phyloP scores from a whole-genome alignment of 2,329 filamentous ascomycete genomes.

The Microdochium nivale region DNA sequence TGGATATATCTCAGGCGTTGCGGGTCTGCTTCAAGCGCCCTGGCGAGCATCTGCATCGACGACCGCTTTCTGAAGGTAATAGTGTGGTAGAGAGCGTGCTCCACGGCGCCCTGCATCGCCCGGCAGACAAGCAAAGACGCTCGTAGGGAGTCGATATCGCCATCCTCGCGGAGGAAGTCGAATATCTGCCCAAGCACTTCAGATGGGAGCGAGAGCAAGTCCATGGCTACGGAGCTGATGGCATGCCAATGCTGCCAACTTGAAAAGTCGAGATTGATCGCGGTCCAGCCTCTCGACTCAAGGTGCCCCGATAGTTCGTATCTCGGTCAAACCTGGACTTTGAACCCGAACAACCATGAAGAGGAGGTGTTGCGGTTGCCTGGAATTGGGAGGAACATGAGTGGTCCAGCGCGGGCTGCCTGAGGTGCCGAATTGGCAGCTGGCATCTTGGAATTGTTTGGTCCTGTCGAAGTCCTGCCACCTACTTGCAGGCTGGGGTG shows the following conservation, averaged over 20 bases:
- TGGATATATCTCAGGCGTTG: neutral
- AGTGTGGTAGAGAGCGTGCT: neutral
- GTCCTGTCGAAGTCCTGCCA: too few species aligned
- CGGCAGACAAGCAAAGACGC: neutral
- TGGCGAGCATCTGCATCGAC: neutral
- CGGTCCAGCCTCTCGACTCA: too few species aligned
- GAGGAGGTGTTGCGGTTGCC: too few species aligned
- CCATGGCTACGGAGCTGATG: neutral
- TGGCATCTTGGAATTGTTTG: too few species aligned
- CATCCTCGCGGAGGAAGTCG: neutral
- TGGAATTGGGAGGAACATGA: too few species aligned
- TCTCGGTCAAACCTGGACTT: too few species aligned
- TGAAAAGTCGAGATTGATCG: too few species aligned
- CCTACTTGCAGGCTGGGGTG: too few species aligned
- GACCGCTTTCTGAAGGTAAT: neutral
- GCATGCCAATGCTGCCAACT: neutral
- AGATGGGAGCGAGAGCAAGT: neutral
- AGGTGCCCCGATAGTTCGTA: too few species aligned
- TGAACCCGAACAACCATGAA: too few species aligned
- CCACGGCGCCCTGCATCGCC: neutral
- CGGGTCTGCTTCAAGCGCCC: neutral
- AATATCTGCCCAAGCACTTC: neutral
- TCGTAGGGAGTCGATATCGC: neutral
- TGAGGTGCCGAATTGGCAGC: too few species aligned
- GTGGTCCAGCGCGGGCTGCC: too few species aligned